Percentiles rank a stretch among this genome's conserved stretches.
These are phyloP conservation scores for Monilinia aucupariae DNA, from an alignment of 2,329 filamentous ascomycete species.

Conservation along the genomic window DNA sequence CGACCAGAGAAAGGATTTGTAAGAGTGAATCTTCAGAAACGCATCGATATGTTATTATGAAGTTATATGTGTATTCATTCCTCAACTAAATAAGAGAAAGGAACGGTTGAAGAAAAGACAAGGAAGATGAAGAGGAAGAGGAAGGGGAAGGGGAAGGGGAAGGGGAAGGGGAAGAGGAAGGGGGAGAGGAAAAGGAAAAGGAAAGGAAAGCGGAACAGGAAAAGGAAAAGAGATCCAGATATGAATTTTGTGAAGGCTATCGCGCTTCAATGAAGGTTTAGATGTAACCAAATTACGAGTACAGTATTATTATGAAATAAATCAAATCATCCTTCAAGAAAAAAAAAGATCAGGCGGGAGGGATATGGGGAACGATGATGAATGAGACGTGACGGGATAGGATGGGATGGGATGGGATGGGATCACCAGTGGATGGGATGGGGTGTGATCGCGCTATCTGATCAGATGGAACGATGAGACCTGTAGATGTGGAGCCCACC, in stretches of 20 bases:
- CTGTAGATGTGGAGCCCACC: background rate
- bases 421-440: too few species aligned
- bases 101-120: background rate
- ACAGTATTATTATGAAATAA: background rate
- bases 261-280: background rate
- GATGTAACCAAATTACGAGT: background rate
- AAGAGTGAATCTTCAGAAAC: background rate
- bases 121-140: background rate
- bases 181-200: background rate
- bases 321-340: background rate
- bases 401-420: too few species aligned
- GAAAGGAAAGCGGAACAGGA: background rate
- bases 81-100: background rate
- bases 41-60: background rate
- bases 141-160: background rate
- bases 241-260: background rate
- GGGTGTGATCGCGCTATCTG: background rate
- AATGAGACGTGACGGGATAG: too few species aligned
- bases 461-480: background rate
- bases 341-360: constrained; percentile 7
- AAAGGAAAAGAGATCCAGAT: background rate
- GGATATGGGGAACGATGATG: too few species aligned
- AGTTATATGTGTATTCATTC: background rate
- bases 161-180: background rate
- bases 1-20: background rate